These are phyloP conservation scores for Aspergillus piperis DNA, from an alignment of 2,329 filamentous ascomycete genomes.

Conservation along the genomic window DNA sequence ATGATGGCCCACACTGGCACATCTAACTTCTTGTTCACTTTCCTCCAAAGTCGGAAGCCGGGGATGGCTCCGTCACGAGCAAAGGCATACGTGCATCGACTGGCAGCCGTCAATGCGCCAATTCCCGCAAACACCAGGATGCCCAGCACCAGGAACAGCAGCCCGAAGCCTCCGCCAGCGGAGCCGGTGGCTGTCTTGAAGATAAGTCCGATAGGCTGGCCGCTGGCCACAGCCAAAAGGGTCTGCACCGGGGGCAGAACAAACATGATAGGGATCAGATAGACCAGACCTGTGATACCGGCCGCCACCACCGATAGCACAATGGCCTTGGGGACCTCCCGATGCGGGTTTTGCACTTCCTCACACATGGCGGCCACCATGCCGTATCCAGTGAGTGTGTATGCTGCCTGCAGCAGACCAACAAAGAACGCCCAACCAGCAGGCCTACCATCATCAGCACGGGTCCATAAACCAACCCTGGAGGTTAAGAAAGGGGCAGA, in stretches of 20 bases:
- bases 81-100: slow-evolving; percentile 74
- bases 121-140: slow-evolving; percentile 77
- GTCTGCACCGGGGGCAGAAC: slow-evolving; percentile 68
- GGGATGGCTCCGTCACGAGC: slow-evolving; percentile 74
- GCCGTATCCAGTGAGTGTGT: slow-evolving; percentile 59
- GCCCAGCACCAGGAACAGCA: slow-evolving; percentile 74
- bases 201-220: slow-evolving; percentile 73
- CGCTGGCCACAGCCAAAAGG: slow-evolving; percentile 67
- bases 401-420: slow-evolving; percentile 64
- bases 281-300: slow-evolving; percentile 65
- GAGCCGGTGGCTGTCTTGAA: slow-evolving; percentile 77
- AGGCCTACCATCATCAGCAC: slow-evolving; percentile 46
- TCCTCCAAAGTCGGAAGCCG: slow-evolving; percentile 65
- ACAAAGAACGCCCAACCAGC: slow-evolving; percentile 73
- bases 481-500: not conserved
- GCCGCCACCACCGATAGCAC: slow-evolving; percentile 68
- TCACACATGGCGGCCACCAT: slow-evolving; percentile 74
- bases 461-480: no score
- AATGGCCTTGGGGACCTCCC: slow-evolving; percentile 71
- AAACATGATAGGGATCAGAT: slow-evolving; percentile 73
- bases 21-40: slow-evolving; percentile 65
- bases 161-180: slow-evolving; percentile 70
- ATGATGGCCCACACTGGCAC: slow-evolving; percentile 71
- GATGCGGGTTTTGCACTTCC: slow-evolving; percentile 68
- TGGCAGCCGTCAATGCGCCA: slow-evolving; percentile 72